Evolutionary conservation across 179 eudicot species (phyloP).

Genomic region (Silene coronaria): DNA sequence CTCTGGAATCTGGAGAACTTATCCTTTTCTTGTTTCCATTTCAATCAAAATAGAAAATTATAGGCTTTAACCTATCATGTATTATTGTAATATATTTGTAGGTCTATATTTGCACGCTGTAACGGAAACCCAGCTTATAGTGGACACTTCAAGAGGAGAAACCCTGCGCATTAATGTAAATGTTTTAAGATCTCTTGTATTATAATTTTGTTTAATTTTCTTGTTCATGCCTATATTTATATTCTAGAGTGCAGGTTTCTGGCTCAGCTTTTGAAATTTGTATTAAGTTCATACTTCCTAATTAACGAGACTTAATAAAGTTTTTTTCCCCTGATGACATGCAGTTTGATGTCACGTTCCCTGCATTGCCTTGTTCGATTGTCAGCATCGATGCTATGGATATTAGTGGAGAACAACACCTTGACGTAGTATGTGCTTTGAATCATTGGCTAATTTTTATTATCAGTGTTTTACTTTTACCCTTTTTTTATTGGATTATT

Average conservation of each 20-base stretch:
- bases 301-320: neutral
- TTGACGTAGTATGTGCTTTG: conserved; percentile 68
- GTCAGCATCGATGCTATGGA: conserved; percentile 98
- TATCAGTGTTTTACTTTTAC: neutral
- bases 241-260: conserved; percentile 4
- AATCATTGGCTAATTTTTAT: neutral
- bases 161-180: conserved; percentile 79
- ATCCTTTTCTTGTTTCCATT: neutral
- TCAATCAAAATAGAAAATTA: neutral
- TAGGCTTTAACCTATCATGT: neutral
- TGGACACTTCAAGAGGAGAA: conserved; percentile 92
- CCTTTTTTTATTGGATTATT: no score
- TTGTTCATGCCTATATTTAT: neutral
- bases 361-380: conserved; percentile 83
- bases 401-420: conserved; percentile 95
- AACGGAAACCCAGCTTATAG: conserved; percentile 80
- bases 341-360: conserved; percentile 98
- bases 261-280: neutral
- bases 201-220: neutral
- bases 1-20: neutral
- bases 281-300: neutral
- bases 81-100: conserved; percentile 32
- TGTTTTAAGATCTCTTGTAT: neutral
- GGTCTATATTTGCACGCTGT: conserved; percentile 71
- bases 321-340: conserved; percentile 21